Base-by-base conservation (phyloP, 164 flowering plant genomes). In the Stephania japonica region DNA sequence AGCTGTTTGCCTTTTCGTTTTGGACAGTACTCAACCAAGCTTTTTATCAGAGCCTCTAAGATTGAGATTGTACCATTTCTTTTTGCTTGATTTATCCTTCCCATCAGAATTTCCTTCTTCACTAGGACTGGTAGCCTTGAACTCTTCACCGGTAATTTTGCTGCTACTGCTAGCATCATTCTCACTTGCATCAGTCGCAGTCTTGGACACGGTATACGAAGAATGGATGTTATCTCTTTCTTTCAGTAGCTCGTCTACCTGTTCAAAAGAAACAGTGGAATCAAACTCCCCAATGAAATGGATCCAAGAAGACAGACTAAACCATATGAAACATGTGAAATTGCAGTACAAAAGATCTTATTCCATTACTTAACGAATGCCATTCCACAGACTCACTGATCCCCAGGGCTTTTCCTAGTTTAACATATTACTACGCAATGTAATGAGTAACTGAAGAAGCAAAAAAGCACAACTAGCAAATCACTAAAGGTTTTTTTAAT, bases 201-300 rank as follows among this genome's bases (percentile, higher is more conserved):
- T 1, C 65, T 74, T 42, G 25, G 73, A 63, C 21, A 86, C 81
- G 1, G 91, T 90, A 77, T 90, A 96, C 6, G 98, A 81, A 21
- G 94, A 78, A 32, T 91, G 95, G 73, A 96, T 87, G 65, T 56
- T 78, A 49, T 96, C 99, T 71, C 98, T 85, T 74, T 89, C 86
- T 81, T 92, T 96, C 66, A 96, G 86, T 66, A 96, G 83, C 77
- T 96, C 99, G 77, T 96, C 99, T 21, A 96, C 98, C 98, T 92
- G 83, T 56, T 62, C 53, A 68, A 65, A 68, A 74, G 21, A 71
- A 73, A 66, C 56, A 26, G n/a, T 41, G 13, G 13, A 42, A 3
- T 25, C 69, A 56, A n/a, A 7, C 6, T 21, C 62, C 21, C 18
- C 18, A 56, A 56, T 56, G 19, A 56, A 6, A 56, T 16, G 21